Conservation (phyloP, 2,329 filamentous ascomycete genomes). For the Rachicladosporium sp. region DNA sequence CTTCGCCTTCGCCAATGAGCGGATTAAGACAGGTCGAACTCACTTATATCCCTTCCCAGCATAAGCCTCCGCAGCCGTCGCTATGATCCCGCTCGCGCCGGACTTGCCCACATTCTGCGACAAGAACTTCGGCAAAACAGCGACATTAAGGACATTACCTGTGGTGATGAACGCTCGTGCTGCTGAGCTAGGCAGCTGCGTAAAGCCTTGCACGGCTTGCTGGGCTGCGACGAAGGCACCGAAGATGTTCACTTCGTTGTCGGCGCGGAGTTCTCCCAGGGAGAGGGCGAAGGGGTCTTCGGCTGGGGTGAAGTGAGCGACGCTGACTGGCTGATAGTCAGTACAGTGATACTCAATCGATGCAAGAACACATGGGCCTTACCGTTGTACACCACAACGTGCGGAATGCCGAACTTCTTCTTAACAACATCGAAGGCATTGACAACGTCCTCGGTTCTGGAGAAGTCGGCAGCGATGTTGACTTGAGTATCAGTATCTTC, state of each 20-base stretch:
- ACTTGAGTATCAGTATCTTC: slow-evolving; percentile 19
- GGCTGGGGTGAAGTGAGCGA: slow-evolving; percentile 11
- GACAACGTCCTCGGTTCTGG: slow-evolving; percentile 23
- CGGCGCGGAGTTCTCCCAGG: slow-evolving; percentile 5
- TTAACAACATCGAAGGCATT: slow-evolving; percentile 29
- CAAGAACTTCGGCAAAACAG: slow-evolving; percentile 16
- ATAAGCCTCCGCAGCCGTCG: slow-evolving; percentile 24
- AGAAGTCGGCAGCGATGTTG: slow-evolving; percentile 26
- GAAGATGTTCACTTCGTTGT: slow-evolving; percentile 27
- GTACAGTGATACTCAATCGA: background rate
- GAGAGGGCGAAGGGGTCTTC: slow-evolving; percentile 22
- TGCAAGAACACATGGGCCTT: background rate
- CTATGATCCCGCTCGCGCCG: slow-evolving; percentile 27
- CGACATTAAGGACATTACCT: slow-evolving; percentile 29
- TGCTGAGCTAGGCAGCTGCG: background rate
- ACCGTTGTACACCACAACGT: slow-evolving; percentile 35
- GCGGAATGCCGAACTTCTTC: slow-evolving; percentile 23
- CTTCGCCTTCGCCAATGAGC: slow-evolving; percentile 1
- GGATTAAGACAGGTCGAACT: slow-evolving; percentile 7
- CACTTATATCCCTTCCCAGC: slow-evolving; percentile 23
- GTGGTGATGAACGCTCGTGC: slow-evolving; percentile 29
- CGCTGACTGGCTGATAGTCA: slow-evolving; percentile 11
- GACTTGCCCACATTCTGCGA: slow-evolving; percentile 30
- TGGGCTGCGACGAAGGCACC: slow-evolving; percentile 30
- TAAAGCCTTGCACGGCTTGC: slow-evolving; percentile 24